Evolutionary conservation across 1,139 yeast genomes (phyloP).

Genomic region (Trichomonascaceae sp.): DNA sequence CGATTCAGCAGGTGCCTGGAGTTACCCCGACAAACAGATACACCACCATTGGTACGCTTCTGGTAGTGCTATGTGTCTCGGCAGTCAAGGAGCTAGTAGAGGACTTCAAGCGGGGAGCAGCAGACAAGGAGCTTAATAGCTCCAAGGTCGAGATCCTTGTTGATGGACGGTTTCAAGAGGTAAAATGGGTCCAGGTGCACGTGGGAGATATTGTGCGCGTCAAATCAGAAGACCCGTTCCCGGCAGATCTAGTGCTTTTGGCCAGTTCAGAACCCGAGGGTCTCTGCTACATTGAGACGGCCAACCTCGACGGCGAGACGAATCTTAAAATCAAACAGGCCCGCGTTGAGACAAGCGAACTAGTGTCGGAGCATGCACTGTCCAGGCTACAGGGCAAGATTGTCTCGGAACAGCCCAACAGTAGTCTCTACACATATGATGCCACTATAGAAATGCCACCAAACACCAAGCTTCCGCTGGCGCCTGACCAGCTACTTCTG

Average conservation of each 20-base stretch:
- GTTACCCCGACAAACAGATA: slow-evolving; percentile 94
- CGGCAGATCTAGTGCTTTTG: slow-evolving; percentile 77
- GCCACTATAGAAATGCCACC: slow-evolving; percentile 55
- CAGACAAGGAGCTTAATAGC: slow-evolving; percentile 80
- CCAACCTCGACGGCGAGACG: slow-evolving; percentile 96
- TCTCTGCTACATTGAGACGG: slow-evolving; percentile 91
- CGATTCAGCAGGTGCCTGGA: slow-evolving; percentile 92
- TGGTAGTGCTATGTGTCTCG: slow-evolving; percentile 74
- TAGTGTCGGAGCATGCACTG: slow-evolving; percentile 58
- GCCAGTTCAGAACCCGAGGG: slow-evolving; percentile 98
- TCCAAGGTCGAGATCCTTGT: slow-evolving; percentile 65
- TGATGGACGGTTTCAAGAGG: slow-evolving; percentile 49
- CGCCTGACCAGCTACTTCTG: slow-evolving; percentile 81
- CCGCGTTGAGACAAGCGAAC: slow-evolving; percentile 56
- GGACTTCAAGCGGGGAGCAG: slow-evolving; percentile 76
- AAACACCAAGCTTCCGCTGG: slow-evolving; percentile 46
- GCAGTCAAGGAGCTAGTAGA: slow-evolving; percentile 87
- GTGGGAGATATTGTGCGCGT: slow-evolving; percentile 90
- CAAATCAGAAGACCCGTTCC: slow-evolving; percentile 79
- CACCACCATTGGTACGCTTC: slow-evolving; percentile 86
- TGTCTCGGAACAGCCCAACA: slow-evolving; percentile 84
- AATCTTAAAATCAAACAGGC: slow-evolving; percentile 92
- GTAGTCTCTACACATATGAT: slow-evolving; percentile 87
- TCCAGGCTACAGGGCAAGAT: slow-evolving; percentile 42
- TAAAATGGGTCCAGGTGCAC: slow-evolving; percentile 74